These are phyloP conservation scores for Amaranthus cruentus DNA, from an alignment of 148 eudicot species.

Conservation along the genomic window DNA sequence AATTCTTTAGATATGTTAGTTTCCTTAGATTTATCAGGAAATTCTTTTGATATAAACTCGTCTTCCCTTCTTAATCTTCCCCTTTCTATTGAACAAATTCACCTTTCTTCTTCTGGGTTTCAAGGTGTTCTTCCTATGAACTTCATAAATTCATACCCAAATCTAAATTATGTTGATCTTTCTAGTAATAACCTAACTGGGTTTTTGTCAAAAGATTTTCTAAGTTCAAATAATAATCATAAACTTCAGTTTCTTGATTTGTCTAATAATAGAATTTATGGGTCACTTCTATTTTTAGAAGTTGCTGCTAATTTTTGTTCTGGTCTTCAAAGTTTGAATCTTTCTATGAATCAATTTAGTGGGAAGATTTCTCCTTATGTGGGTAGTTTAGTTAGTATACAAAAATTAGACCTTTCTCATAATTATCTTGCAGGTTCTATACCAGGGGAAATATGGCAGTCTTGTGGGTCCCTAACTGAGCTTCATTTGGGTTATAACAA, in stretches of 20 bases:
- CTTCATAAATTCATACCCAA: conserved; percentile 39
- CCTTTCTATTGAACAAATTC: conserved; percentile 40
- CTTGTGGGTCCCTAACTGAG: conserved; percentile 62
- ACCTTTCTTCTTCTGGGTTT: conserved; percentile 51
- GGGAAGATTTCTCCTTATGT: conserved; percentile 54
- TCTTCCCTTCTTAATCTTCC: conserved; percentile 66
- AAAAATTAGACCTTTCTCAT: conserved; percentile 68
- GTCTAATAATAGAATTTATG: conserved; percentile 51
- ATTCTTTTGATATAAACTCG: conserved; percentile 52
- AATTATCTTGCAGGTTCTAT: conserved; percentile 63
- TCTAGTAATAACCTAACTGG: conserved; percentile 68
- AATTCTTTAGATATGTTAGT: conserved; percentile 54
- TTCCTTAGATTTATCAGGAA: conserved; percentile 58
- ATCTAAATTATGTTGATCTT: conserved; percentile 53
- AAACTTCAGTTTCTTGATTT: conserved; percentile 59
- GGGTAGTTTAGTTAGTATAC: conserved; percentile 45
- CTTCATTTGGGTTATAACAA: conserved; percentile 62
- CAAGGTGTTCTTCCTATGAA: conserved; percentile 51
- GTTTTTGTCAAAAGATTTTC: conserved; percentile 36
- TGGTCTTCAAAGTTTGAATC: conserved; percentile 40
- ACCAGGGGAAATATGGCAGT: conserved; percentile 55
- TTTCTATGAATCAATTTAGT: conserved; percentile 50
- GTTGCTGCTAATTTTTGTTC: conserved; percentile 31
- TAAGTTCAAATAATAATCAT: conserved; percentile 19
- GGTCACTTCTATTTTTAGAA: conserved; percentile 33